Evolutionary conservation across 805 yeast species (phyloP).

Genomic region (Yamadazyma scolyti): DNA sequence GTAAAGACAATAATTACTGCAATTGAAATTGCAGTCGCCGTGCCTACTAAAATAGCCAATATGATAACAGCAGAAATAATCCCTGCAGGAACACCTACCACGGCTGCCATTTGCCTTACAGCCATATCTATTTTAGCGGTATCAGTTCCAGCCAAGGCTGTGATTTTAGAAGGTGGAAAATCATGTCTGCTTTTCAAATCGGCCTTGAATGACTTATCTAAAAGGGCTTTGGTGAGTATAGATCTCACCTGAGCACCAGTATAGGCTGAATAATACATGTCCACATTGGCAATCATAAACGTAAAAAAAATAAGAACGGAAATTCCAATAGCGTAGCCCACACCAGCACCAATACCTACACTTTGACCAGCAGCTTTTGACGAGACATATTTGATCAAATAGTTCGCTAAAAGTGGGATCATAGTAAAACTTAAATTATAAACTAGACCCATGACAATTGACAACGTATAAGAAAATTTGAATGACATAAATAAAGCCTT

Average conservation of each 20-base stretch:
- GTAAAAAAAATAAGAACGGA: conserved; percentile 28
- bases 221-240: conserved; percentile 62
- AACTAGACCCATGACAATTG: conserved; percentile 20
- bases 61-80: conserved; percentile 60
- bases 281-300: conserved; percentile 39
- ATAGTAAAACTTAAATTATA: conserved; percentile 20
- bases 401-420: conserved; percentile 31
- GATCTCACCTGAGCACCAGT: conserved; percentile 72
- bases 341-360: conserved; percentile 24
- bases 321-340: conserved; percentile 39
- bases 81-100: conserved; percentile 60
- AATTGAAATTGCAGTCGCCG: conserved; percentile 65
- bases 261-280: conserved; percentile 54
- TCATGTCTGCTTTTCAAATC: conserved; percentile 53
- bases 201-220: conserved; percentile 62
- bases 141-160: conserved; percentile 77
- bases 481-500: conserved; percentile 4
- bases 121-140: conserved; percentile 75
- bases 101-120: conserved; percentile 56
- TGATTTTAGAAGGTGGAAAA: conserved; percentile 66
- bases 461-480: neutral
- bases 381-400: conserved; percentile 32
- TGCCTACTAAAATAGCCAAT: conserved; percentile 65
- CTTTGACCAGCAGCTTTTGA: conserved; percentile 16
- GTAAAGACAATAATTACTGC: conserved; percentile 47